Conservation (phyloP, 495 filamentous ascomycete species). For the Hyaloscypha finlandica region DNA sequence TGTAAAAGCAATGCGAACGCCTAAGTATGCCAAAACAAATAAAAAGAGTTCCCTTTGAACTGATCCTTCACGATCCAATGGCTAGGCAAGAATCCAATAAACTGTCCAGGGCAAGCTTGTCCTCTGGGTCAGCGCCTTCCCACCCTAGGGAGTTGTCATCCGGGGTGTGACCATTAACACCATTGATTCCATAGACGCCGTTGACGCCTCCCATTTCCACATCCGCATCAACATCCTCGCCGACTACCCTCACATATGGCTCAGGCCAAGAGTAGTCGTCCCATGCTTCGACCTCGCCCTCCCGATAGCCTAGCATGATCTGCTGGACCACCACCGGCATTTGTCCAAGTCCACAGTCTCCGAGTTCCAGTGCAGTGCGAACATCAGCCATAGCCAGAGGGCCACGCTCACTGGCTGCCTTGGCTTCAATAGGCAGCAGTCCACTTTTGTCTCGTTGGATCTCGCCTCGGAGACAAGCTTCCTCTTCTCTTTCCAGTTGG, state of each 20-base stretch:
- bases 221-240: slow-evolving; percentile 36
- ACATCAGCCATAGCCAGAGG: slow-evolving; percentile 79
- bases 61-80: slow-evolving; percentile 18
- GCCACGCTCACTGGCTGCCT: slow-evolving; percentile 63
- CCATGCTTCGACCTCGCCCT: slow-evolving; percentile 71
- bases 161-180: slow-evolving; percentile 35
- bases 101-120: slow-evolving; percentile 63
- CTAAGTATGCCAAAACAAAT: slow-evolving; percentile 10
- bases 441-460: slow-evolving; percentile 68
- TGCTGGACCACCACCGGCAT: slow-evolving; percentile 73
- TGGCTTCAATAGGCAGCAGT: slow-evolving; percentile 74
- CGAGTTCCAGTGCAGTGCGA: slow-evolving; percentile 70
- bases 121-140: slow-evolving; percentile 67
- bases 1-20: slow-evolving; percentile 22
- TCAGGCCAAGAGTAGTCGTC: slow-evolving; percentile 51
- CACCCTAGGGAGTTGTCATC: slow-evolving; percentile 66
- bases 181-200: slow-evolving; percentile 35
- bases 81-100: slow-evolving; percentile 62
- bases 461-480: slow-evolving; percentile 64
- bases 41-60: neutral
- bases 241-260: slow-evolving; percentile 36
- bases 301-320: slow-evolving; percentile 71
- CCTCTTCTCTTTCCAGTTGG: slow-evolving; percentile 73
- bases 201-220: slow-evolving; percentile 32
- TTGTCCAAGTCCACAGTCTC: slow-evolving; percentile 70